Evolutionary conservation across 164 flowering plant genomes (phyloP).

Genomic region (Sextonia rubra): DNA sequence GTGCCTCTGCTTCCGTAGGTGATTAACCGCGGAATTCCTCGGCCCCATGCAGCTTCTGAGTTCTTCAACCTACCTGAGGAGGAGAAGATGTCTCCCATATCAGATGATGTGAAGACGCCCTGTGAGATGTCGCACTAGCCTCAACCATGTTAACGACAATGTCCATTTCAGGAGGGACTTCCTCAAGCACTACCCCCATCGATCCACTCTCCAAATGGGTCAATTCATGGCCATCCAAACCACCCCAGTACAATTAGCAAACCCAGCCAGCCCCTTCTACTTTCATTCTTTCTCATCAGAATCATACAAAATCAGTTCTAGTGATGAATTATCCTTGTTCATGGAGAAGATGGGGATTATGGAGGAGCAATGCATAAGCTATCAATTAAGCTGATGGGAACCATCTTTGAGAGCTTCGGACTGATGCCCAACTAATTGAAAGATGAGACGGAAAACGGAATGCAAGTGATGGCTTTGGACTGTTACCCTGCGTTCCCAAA

Average conservation of each 20-base stretch:
- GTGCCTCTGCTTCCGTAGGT: constrained; percentile 21
- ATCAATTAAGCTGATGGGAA: constrained; percentile 25
- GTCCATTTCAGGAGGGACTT: constrained; percentile 46
- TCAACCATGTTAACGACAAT: constrained; percentile 27
- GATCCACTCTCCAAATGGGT: constrained; percentile 39
- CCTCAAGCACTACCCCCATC: constrained; percentile 42
- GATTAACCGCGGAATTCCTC: constrained; percentile 41
- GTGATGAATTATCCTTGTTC: neutral
- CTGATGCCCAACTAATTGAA: constrained; percentile 14
- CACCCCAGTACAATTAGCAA: constrained; percentile 38
- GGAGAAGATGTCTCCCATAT: constrained; percentile 32
- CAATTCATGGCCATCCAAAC: constrained; percentile 49
- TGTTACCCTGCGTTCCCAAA: constrained; percentile 13
- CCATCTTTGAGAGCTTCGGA: constrained; percentile 37
- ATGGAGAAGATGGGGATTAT: constrained; percentile 49
- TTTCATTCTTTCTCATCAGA: no score
- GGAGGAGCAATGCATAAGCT: constrained; percentile 27
- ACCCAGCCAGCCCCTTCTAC: neutral
- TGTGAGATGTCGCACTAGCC: constrained; percentile 42
- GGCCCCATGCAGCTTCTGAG: constrained; percentile 16
- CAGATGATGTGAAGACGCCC: constrained; percentile 31
- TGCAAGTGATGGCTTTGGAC: constrained; percentile 9
- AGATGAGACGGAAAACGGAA: constrained; percentile 5
- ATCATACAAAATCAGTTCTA: no score
- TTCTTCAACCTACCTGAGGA: constrained; percentile 43